These are phyloP conservation scores for Trichoderma aggressivum DNA, from an alignment of 2,329 filamentous ascomycete genomes.

Conservation along the genomic window DNA sequence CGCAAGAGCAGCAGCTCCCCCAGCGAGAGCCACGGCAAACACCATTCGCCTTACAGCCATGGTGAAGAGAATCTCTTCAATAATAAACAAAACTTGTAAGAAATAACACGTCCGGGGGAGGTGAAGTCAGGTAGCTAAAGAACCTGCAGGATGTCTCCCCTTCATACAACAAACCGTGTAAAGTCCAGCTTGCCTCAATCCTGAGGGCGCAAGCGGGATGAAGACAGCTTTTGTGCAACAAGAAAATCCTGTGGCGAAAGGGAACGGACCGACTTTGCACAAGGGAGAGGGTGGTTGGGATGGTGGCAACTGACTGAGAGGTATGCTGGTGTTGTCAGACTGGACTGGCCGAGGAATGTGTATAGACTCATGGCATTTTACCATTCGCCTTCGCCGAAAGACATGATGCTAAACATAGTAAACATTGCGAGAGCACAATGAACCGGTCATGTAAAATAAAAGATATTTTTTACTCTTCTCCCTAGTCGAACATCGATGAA, in stretches of 20 bases:
- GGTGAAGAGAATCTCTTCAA: neutral
- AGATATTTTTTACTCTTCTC: conserved; percentile 9
- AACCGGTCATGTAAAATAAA: neutral
- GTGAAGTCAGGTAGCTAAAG: neutral
- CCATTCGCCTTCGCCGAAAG: neutral
- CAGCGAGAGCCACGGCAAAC: neutral
- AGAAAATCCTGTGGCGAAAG: neutral
- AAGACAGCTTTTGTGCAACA: neutral
- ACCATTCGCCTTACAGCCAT: neutral
- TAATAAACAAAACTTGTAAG: neutral
- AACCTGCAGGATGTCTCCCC: neutral
- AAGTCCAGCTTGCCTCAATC: neutral
- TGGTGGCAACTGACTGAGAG: neutral
- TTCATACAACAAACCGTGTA: neutral
- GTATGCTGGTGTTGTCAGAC: neutral
- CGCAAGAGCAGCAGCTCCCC: neutral
- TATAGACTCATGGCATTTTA: neutral
- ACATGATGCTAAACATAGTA: neutral
- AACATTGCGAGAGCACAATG: neutral
- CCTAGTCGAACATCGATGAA: conserved; percentile 13
- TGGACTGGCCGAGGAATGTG: neutral
- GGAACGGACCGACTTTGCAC: neutral
- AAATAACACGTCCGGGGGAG: neutral
- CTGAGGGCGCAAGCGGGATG: neutral
- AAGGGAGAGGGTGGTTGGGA: conserved; percentile 6